phyloP scores from a whole-genome alignment of 1,284 basidiomycete species.

The Austroboletus olivaceoglutinosus region DNA sequence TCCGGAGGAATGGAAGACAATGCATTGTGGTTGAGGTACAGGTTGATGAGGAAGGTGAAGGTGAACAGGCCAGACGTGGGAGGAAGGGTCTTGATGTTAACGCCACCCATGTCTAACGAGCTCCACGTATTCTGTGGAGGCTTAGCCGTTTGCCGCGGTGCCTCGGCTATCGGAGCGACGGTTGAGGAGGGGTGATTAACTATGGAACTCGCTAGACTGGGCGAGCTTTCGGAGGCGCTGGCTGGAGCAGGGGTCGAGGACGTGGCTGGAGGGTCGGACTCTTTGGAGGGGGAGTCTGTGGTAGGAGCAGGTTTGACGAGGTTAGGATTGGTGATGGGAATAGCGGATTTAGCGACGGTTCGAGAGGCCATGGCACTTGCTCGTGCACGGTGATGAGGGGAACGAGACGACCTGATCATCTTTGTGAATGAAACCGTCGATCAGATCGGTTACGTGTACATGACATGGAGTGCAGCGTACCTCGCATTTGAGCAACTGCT shows the following conservation, averaged over 20 bases:
- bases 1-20: constrained; percentile 80
- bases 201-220: constrained; percentile 37
- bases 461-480: constrained; percentile 40
- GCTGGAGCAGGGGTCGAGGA: constrained; percentile 36
- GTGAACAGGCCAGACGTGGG: constrained; percentile 81
- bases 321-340: constrained; percentile 82
- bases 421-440: constrained; percentile 34
- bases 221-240: constrained; percentile 39
- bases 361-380: constrained; percentile 78
- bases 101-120: constrained; percentile 95
- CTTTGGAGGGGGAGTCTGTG: constrained; percentile 29
- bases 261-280: constrained; percentile 23
- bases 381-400: constrained; percentile 76
- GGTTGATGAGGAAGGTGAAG: constrained; percentile 90
- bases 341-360: constrained; percentile 73
- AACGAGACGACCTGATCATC: constrained; percentile 74
- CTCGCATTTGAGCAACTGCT: constrained; percentile 79
- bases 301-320: constrained; percentile 48
- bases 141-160: constrained; percentile 56
- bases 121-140: constrained; percentile 80
- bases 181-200: constrained; percentile 73
- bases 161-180: constrained; percentile 62
- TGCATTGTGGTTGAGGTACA: constrained; percentile 97
- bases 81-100: constrained; percentile 89
- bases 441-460: constrained; percentile 15